A percentile compares a stretch with the other conserved stretches of the same genome.
phyloP scores from a whole-genome alignment of 352 stramenopile genomes.

The Phytophthora ramorum region DNA sequence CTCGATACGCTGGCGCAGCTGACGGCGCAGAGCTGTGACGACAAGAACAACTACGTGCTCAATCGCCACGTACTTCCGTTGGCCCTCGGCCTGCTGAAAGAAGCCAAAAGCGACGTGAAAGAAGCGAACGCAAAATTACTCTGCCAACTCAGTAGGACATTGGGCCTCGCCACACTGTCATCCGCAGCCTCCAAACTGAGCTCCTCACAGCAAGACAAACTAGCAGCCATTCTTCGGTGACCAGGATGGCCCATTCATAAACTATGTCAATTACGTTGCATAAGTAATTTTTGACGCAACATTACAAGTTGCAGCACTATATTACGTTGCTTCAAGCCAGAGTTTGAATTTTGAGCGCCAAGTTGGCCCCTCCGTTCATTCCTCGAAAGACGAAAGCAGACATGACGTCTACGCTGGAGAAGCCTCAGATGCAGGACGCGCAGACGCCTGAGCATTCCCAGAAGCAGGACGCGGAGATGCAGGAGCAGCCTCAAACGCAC shows the following conservation, averaged over 20 bases:
- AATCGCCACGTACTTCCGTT: slow-evolving; percentile 74
- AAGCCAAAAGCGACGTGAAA: slow-evolving; percentile 78
- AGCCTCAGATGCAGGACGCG: slow-evolving; percentile 16
- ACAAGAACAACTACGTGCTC: slow-evolving; percentile 64
- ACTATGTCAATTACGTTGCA: not conserved
- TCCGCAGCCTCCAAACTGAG: slow-evolving; percentile 55
- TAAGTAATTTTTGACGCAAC: not conserved
- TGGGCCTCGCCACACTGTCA: slow-evolving; percentile 27
- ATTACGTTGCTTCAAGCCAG: not conserved
- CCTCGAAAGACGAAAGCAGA: slow-evolving; percentile 7
- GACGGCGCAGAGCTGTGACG: slow-evolving; percentile 35
- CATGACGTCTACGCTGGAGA: slow-evolving; percentile 17
- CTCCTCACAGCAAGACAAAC: slow-evolving; percentile 59
- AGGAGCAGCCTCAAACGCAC: not conserved
- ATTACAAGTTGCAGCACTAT: not conserved
- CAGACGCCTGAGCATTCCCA: not conserved
- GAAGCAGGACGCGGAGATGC: not conserved
- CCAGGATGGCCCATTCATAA: not conserved
- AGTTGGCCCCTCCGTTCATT: slow-evolving; percentile 20
- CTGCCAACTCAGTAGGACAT: slow-evolving; percentile 28
- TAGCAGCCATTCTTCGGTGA: slow-evolving; percentile 53
- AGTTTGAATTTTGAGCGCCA: slow-evolving; percentile 32
- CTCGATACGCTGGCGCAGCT: slow-evolving; percentile 62
- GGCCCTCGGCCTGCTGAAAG: slow-evolving; percentile 74
- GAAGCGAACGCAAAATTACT: slow-evolving; percentile 64